Percentiles rank a stretch among this genome's conserved stretches.
These are phyloP conservation scores for Penicillium verrucosum DNA, from an alignment of 2,329 filamentous ascomycete species.

Conservation along the genomic window DNA sequence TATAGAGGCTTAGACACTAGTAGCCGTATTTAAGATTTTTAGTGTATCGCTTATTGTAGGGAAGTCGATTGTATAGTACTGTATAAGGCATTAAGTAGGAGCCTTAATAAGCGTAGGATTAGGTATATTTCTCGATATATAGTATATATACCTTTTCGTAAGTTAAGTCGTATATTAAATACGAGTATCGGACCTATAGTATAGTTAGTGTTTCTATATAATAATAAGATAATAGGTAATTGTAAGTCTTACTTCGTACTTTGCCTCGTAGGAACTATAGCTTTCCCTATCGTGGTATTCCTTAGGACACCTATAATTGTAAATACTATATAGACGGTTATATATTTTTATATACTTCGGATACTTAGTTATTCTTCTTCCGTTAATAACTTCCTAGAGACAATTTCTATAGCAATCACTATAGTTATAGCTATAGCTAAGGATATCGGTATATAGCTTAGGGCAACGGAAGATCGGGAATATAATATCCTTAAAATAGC, in stretches of 20 bases:
- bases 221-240: background rate
- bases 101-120: background rate
- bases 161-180: constrained; percentile 3
- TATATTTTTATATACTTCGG: constrained; percentile 2
- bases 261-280: constrained; percentile 4
- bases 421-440: constrained; percentile 8
- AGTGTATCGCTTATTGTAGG: constrained; percentile 7
- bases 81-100: constrained; percentile 16
- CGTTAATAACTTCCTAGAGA: background rate
- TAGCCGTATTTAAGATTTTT: constrained; percentile 6
- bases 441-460: background rate
- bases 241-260: constrained; percentile 9
- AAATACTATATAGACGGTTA: constrained; percentile 10
- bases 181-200: constrained; percentile 7
- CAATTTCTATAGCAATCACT: background rate
- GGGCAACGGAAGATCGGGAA: constrained; percentile 2
- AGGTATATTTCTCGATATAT: constrained; percentile 12
- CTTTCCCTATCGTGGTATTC: background rate
- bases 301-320: constrained; percentile 10
- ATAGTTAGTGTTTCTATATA: background rate
- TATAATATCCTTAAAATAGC: constrained; percentile 5
- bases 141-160: constrained; percentile 9
- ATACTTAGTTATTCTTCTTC: background rate
- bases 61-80: constrained; percentile 10
- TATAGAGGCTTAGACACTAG: constrained; percentile 9